Base-by-base conservation (phyloP, 2,329 filamentous ascomycete genomes). In the Furcasterigmium furcatum region DNA sequence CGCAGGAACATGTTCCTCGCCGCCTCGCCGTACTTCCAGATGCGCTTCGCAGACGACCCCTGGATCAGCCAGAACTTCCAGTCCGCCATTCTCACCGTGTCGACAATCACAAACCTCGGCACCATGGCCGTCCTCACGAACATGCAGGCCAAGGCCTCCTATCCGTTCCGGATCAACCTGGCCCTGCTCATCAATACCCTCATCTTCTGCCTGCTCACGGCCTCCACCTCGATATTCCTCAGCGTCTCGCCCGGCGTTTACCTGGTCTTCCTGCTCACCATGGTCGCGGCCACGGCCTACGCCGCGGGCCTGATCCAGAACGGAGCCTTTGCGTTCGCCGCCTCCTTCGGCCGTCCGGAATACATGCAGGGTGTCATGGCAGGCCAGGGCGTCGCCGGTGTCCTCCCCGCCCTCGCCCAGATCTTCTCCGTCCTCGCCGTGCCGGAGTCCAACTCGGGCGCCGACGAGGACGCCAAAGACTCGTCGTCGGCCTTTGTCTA, bases 301-400 rank as follows among this genome's bases (percentile, higher is more conserved):
- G 91, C 89, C 0, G 87, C 91, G 0, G 91, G 88, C 0, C 73
- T 96, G 42, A 87, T 91, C 54, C 94, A 97, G 67, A 97, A 97
- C 64, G 94, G 94, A 16, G 82, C 94, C 10, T 96, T 96, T 63
- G 90, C 94, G 3, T 97, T 91, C 61, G 91, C 90, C 4, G 82
- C 88, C 4, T 85, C 88, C 43, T 97, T 96, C 59, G 89, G 85
- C 29, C 76, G 88, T 43, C 81, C 86, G 18, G 88, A 94, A 65
- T 99, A 97, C 65, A 96, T 90, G 45, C 92, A 97, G 67, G 92
- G 87, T 20, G 91, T 97, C 65, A 97, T 99, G 91, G 84, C 86
- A 4, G 94, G 94, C 2, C 94, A 99, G 66, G 92, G 85, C 25
- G 76, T 99, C 4, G 91, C 94, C 1, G 94, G 94, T 24, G 91